phyloP scores from a whole-genome alignment of 352 stramenopile genomes.

The Phytophthora cactorum region DNA sequence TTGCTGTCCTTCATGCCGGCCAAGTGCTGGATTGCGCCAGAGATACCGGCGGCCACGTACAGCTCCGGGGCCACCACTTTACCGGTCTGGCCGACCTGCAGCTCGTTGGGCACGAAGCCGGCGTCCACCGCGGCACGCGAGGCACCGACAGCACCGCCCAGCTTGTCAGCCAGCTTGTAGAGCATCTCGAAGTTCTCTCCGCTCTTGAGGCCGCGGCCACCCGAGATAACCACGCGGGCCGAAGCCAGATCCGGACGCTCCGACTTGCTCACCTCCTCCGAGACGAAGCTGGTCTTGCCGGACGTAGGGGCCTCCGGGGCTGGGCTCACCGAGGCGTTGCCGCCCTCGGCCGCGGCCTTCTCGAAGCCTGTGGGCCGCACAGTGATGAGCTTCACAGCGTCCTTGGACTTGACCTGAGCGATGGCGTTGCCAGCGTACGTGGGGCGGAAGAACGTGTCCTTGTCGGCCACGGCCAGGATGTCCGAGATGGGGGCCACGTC shows the following conservation, averaged over 20 bases:
- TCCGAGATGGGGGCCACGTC: constrained; percentile 97
- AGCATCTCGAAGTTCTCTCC: constrained; percentile 98
- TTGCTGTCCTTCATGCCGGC: constrained; percentile 99
- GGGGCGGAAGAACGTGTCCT: constrained; percentile 96
- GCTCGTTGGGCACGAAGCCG: constrained; percentile 98
- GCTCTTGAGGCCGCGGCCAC: constrained; percentile 97
- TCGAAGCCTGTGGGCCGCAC: constrained; percentile 98
- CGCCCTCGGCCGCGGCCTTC: constrained; percentile 89
- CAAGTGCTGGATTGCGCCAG: constrained; percentile 99
- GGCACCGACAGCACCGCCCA: constrained; percentile 97
- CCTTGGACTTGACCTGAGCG: constrained; percentile 88
- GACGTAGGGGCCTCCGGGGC: constrained; percentile 58
- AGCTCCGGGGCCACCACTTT: constrained; percentile 98
- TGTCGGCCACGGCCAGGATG: constrained; percentile 90
- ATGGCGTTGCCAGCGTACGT: constrained; percentile 90
- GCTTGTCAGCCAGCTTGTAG: constrained; percentile 97
- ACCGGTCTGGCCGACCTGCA: constrained; percentile 99
- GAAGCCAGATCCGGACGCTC: constrained; percentile 95
- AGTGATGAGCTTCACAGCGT: constrained; percentile 95
- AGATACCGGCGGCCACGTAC: constrained; percentile 98
- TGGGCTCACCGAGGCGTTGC: constrained; percentile 72
- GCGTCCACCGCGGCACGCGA: constrained; percentile 98
- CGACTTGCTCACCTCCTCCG: constrained; percentile 94
- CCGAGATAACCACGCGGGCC: constrained; percentile 95
- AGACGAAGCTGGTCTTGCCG: constrained; percentile 91